Conservation (phyloP, 176 grass and related monocot species). For the Luzula sylvatica region DNA sequence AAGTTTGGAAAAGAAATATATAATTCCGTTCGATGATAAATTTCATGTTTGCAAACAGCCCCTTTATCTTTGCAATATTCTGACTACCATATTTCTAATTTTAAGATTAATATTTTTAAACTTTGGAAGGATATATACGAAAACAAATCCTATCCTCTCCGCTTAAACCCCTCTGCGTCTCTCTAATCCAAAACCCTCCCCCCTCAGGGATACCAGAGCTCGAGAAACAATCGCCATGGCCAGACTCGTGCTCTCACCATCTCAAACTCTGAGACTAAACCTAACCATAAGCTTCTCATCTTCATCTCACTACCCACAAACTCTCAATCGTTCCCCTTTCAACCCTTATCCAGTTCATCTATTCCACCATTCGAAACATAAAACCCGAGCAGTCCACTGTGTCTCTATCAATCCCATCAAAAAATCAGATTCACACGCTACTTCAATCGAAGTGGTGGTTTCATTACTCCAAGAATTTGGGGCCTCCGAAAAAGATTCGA, state of each 20-base stretch:
- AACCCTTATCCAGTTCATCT: not conserved
- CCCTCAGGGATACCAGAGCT: not conserved
- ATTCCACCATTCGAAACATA: not conserved
- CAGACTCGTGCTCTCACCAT: not conserved
- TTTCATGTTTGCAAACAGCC: no score
- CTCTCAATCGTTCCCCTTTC: constrained; percentile 6
- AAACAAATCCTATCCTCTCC: no score
- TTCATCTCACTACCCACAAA: not conserved
- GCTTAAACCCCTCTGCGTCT: no score
- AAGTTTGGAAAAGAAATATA: no score
- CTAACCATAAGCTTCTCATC: not conserved
- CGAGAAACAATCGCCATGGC: not conserved
- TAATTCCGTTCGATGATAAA: no score
- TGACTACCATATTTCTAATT: no score
- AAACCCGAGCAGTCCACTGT: not conserved
- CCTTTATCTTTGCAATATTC: no score
- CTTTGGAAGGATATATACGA: no score
- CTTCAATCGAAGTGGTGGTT: constrained; percentile 35
- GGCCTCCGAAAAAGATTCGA: constrained; percentile 32
- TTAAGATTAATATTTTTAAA: no score
- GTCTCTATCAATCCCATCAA: not conserved
- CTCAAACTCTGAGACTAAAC: not conserved
- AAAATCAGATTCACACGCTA: not conserved
- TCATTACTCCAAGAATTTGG: constrained; percentile 46
- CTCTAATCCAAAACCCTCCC: no score